Conservation (phyloP, 768 basidiomycete genomes). For the Royoungia palumana region DNA sequence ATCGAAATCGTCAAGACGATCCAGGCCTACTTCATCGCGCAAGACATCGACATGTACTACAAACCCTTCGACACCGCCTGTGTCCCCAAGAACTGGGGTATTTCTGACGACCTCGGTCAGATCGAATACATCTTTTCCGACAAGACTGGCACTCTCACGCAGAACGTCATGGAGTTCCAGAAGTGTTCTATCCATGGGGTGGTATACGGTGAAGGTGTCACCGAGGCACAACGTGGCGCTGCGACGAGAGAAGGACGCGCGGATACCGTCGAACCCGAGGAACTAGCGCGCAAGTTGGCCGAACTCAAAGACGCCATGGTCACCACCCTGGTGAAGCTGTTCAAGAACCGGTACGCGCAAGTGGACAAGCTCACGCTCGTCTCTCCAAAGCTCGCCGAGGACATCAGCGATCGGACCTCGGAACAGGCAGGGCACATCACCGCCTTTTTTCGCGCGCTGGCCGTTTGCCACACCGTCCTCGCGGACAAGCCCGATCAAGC, state of each 20-base stretch:
- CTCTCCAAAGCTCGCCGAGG: conserved; percentile 78
- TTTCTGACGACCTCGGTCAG: conserved; percentile 97
- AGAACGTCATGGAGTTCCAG: conserved; percentile 99
- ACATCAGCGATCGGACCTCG: conserved; percentile 59
- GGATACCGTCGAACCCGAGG: conserved; percentile 63
- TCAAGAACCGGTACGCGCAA: conserved; percentile 87
- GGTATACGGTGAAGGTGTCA: conserved; percentile 89
- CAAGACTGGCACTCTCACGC: conserved; percentile 96
- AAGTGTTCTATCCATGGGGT: conserved; percentile 86
- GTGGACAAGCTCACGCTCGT: conserved; percentile 81
- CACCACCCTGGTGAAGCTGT: conserved; percentile 63
- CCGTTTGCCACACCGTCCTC: conserved; percentile 89
- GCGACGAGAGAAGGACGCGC: conserved; percentile 76
- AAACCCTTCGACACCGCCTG: conserved; percentile 81
- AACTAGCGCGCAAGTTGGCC: conserved; percentile 64
- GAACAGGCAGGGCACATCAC: conserved; percentile 65
- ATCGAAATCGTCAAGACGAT: conserved; percentile 98
- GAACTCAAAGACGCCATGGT: conserved; percentile 76
- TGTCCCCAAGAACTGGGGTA: conserved; percentile 97
- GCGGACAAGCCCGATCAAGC: conserved; percentile 69
- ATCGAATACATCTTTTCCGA: conserved; percentile 95
- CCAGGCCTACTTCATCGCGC: conserved; percentile 94
- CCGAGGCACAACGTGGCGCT: conserved; percentile 92
- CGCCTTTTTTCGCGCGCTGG: conserved; percentile 93
- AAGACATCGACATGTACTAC: conserved; percentile 97